Percentiles rank a stretch among this genome's conserved stretches.
phyloP scores from a whole-genome alignment of 768 basidiomycete genomes.

The Xerocomellus intermedius region DNA sequence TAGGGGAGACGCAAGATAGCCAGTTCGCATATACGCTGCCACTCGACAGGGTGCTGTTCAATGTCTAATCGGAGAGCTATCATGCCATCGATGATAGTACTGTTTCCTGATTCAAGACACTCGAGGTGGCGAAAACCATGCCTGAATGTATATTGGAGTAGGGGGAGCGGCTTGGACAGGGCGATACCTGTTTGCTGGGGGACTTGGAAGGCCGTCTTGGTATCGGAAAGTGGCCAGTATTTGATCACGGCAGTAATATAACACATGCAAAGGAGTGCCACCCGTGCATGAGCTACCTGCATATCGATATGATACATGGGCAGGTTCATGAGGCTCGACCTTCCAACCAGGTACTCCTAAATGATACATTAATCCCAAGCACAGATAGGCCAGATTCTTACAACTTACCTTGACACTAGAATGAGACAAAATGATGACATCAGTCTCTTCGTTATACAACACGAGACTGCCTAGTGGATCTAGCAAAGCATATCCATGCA shows the following conservation, averaged over 20 bases:
- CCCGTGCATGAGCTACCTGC: not conserved
- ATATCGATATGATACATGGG: not conserved
- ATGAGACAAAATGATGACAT: constrained; percentile 10
- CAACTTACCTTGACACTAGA: constrained; percentile 16
- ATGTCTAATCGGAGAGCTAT: not conserved
- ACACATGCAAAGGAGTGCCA: constrained; percentile 1
- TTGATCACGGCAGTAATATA: not conserved
- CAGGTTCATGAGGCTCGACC: not conserved
- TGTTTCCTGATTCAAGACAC: not conserved
- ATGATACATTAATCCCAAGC: not conserved
- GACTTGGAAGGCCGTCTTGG: not conserved
- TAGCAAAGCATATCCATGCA: not conserved
- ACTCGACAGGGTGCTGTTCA: not conserved
- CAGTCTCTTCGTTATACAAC: not conserved
- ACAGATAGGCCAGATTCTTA: not conserved
- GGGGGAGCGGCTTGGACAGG: not conserved
- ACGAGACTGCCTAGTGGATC: constrained; percentile 16
- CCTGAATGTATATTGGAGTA: not conserved
- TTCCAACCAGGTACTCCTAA: constrained; percentile 10
- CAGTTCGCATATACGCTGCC: not conserved
- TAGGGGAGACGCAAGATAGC: not conserved
- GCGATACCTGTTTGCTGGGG: not conserved
- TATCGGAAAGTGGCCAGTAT: not conserved
- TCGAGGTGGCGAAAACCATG: not conserved
- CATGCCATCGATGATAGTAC: not conserved